Evolutionary conservation across 2,329 filamentous ascomycete genomes (phyloP), one percentile per base, ranked within the genome.

Genomic region (Fusarium sp.): DNA sequence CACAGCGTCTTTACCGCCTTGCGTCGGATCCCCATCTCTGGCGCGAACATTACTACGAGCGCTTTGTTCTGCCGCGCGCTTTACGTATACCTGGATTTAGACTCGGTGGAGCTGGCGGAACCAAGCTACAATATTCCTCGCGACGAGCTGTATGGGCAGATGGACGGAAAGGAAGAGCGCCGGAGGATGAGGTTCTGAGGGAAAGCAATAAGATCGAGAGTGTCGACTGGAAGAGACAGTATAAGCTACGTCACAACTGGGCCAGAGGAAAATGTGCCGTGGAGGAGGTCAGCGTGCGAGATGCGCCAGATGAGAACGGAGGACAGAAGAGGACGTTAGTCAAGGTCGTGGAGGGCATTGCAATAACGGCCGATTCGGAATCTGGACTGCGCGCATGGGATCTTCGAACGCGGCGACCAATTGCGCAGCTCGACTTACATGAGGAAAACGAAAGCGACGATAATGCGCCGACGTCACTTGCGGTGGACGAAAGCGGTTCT

Each of bases 191-290:
- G 35, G 42, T 51, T 36, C 36, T 36, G 8, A 54, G 35, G 28
- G 54, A 55, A 48, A 73, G 50, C 44, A 66, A 30, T 26, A 38
- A 58, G 30, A 53, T 39, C 18, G 66, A 70, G 53, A 65, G 89
- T 13, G 86, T 92, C 28, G 90, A 96, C 79, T 98, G 95, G 95
- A 97, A 97, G 84, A 89, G 90, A 70, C 93, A 96, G 78, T 98
- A 97, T 82, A 94, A 92, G 78, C 86, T 98, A 56, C 89, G 94
- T 51, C 93, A 98, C 80, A 98, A 98, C 83, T 98, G 96, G 96
- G 90, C 93, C 3, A 90, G 88, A 70, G 96, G 96, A 1, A 91
- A 90, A 75, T 97, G 94, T 78, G 92, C 90, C 42, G 90, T 98
- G 18, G 91, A 93, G 41, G 93, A 97, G 81, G 89, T 98, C 36